These are phyloP conservation scores for Hygrophoropsis aurantiaca DNA, from an alignment of 768 basidiomycete genomes.

Conservation along the genomic window DNA sequence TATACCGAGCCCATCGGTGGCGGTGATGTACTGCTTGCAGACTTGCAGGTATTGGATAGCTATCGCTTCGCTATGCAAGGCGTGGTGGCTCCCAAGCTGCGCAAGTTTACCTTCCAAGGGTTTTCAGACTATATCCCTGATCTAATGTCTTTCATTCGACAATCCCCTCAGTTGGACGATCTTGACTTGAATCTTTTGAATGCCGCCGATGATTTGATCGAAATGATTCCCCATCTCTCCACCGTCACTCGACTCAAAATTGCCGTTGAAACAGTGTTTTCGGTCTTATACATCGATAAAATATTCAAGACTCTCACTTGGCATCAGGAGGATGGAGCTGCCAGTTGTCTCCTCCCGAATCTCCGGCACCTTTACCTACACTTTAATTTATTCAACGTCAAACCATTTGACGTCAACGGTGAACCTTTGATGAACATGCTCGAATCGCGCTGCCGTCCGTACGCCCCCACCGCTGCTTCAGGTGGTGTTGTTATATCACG, in stretches of 20 bases:
- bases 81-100: no score
- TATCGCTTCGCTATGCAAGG: no score
- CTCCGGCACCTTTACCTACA: no score
- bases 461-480: no score
- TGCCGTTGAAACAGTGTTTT: not conserved
- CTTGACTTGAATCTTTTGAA: not conserved
- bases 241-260: not conserved
- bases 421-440: no score
- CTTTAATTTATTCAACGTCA: no score
- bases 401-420: no score
- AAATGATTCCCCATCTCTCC: not conserved
- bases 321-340: no score
- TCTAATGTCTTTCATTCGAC: not conserved
- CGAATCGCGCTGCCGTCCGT: no score
- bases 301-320: constrained; percentile 1
- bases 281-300: not conserved
- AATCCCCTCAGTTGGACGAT: constrained; percentile 1
- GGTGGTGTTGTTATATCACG: no score
- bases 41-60: no score
- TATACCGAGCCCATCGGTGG: not conserved
- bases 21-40: not conserved
- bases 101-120: not conserved
- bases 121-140: not conserved
- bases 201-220: not conserved
- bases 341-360: no score